These are phyloP conservation scores for Cryoendolithus antarcticus DNA, from an alignment of 2,329 filamentous ascomycete species.

Conservation along the genomic window DNA sequence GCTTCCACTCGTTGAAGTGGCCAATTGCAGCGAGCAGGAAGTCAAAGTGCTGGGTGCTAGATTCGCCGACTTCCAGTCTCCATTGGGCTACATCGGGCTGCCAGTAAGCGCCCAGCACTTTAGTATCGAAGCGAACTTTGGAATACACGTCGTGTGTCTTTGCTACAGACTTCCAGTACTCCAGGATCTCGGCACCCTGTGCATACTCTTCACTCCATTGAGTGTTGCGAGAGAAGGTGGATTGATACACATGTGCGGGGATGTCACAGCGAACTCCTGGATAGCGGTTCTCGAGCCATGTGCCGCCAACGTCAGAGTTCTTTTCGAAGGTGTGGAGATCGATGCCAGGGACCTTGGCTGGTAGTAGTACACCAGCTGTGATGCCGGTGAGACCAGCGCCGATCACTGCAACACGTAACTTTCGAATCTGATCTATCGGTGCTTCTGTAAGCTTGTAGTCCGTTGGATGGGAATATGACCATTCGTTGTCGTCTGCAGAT, in stretches of 20 bases:
- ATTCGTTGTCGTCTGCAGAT: no score
- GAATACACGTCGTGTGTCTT: conserved; percentile 53
- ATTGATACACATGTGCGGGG: conserved; percentile 58
- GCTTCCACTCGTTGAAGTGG: conserved; percentile 53
- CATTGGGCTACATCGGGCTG: conserved; percentile 40
- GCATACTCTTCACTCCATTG: conserved; percentile 60
- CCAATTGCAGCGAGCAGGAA: conserved; percentile 53
- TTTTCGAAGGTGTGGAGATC: conserved; percentile 57
- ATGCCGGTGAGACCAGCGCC: conserved; percentile 54
- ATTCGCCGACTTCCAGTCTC: conserved; percentile 37
- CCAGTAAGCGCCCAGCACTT: conserved; percentile 48
- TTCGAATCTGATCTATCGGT: conserved; percentile 16
- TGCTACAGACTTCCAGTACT: conserved; percentile 54
- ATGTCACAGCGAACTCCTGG: conserved; percentile 58
- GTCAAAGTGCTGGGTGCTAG: conserved; percentile 38
- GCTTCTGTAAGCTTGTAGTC: conserved; percentile 18
- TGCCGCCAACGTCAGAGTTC: conserved; percentile 48
- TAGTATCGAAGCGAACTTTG: conserved; percentile 42
- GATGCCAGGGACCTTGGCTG: conserved; percentile 55
- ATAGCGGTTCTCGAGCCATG: conserved; percentile 41
- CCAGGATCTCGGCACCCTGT: conserved; percentile 51
- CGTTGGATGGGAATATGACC: conserved; percentile 15
- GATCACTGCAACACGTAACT: conserved; percentile 38
- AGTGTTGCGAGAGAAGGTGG: conserved; percentile 53
- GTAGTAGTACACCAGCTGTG: conserved; percentile 52